Conservation (phyloP, 371 early-diverging fungal species). For the Mortierella sp. region DNA sequence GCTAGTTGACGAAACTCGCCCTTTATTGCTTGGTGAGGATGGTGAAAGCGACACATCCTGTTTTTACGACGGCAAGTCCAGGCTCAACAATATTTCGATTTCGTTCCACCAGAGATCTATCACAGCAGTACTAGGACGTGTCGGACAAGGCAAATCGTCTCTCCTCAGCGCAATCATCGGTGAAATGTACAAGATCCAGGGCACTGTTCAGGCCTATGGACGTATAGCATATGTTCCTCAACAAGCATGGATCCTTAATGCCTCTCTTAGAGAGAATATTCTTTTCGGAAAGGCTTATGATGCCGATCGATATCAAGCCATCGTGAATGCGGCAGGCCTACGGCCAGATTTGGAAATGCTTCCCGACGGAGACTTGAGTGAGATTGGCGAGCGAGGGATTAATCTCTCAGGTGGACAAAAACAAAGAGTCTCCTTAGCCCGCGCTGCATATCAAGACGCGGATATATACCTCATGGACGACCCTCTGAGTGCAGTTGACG, state of each 20-base stretch:
- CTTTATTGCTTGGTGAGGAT: conserved; percentile 77
- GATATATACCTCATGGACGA: conserved; percentile 57
- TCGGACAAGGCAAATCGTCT: conserved; percentile 73
- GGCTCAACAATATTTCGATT: conserved; percentile 73
- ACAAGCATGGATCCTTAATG: conserved; percentile 87
- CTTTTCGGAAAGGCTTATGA: conserved; percentile 80
- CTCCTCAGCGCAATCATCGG: conserved; percentile 74
- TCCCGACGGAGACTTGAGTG: conserved; percentile 87
- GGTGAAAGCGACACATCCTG: conserved; percentile 57
- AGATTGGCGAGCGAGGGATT: conserved; percentile 90
- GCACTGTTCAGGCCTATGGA: conserved; percentile 50
- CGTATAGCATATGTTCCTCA: conserved; percentile 82
- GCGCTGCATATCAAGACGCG: conserved; percentile 82
- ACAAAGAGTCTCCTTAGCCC: conserved; percentile 81
- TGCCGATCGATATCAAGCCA: conserved; percentile 66
- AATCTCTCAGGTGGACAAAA: conserved; percentile 81
- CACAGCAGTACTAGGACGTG: conserved; percentile 70
- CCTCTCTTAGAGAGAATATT: conserved; percentile 84
- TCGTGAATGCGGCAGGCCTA: conserved; percentile 68
- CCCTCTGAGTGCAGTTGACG: conserved; percentile 71
- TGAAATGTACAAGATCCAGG: conserved; percentile 62
- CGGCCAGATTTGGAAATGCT: conserved; percentile 81
- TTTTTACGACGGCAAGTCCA: conserved; percentile 46
- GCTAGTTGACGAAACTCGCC: conserved; percentile 74
- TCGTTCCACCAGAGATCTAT: conserved; percentile 69